These are phyloP conservation scores for Nakazawaea ambrosiae DNA, from an alignment of 805 yeast genomes.

Conservation along the genomic window DNA sequence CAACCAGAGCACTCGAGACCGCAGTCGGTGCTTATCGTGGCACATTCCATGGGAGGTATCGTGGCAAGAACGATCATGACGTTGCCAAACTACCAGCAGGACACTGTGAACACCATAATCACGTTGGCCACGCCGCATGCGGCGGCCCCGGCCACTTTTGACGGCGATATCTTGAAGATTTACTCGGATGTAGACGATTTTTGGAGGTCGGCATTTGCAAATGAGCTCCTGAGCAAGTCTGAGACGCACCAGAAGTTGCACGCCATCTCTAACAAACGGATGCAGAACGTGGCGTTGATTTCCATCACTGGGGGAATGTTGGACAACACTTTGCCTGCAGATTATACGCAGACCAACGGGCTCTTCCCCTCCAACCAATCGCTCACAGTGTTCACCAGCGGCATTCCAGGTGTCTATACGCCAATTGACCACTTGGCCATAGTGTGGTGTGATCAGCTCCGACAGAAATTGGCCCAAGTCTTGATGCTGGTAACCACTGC, in stretches of 20 bases:
- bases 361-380: constrained; percentile 72
- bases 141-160: constrained; percentile 88
- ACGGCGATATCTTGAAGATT: constrained; percentile 73
- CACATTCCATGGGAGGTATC: constrained; percentile 97
- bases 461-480: constrained; percentile 53
- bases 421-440: constrained; percentile 92
- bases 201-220: constrained; percentile 63
- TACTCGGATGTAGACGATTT: constrained; percentile 70
- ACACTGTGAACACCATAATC: constrained; percentile 74
- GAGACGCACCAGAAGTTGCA: constrained; percentile 13
- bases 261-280: constrained; percentile 35
- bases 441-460: constrained; percentile 91
- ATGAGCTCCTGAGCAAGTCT: constrained; percentile 16
- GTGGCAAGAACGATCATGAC: constrained; percentile 84
- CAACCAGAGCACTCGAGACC: constrained; percentile 37
- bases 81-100: constrained; percentile 62
- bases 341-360: constrained; percentile 70
- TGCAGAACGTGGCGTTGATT: constrained; percentile 56
- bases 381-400: constrained; percentile 74
- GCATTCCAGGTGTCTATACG: constrained; percentile 89
- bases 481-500: constrained; percentile 56
- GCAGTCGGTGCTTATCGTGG: constrained; percentile 67
- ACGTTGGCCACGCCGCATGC: constrained; percentile 91
- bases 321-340: constrained; percentile 83
- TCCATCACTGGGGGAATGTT: constrained; percentile 86